These are phyloP conservation scores for Sporothrix protearum DNA, from an alignment of 2,329 filamentous ascomycete species.

Conservation along the genomic window DNA sequence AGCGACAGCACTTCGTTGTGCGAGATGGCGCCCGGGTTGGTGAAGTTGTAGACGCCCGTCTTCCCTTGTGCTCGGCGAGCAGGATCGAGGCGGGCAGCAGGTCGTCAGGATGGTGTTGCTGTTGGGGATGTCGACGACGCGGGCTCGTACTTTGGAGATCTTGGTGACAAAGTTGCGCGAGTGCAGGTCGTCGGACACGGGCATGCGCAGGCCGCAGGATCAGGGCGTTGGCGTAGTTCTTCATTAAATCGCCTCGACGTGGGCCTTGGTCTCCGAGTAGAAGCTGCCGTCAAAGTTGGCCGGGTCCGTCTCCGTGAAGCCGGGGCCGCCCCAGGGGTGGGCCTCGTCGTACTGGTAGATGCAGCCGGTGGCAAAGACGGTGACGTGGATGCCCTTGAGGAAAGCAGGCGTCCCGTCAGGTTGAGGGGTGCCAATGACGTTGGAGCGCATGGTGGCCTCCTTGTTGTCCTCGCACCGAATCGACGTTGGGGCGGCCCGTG, in stretches of 20 bases:
- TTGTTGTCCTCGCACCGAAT: constrained; percentile 70
- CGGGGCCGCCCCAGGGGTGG: constrained; percentile 58
- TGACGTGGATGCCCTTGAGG: constrained; percentile 57
- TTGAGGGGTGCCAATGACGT: constrained; percentile 63
- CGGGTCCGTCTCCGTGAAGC: constrained; percentile 59
- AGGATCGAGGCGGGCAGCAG: constrained; percentile 69
- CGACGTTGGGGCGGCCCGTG: constrained; percentile 65
- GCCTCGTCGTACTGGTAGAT: constrained; percentile 62
- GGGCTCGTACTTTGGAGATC: constrained; percentile 61
- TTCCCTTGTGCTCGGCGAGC: constrained; percentile 91
- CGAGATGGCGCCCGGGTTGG: constrained; percentile 67
- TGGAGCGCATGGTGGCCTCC: constrained; percentile 63
- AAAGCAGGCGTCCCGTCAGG: constrained; percentile 60
- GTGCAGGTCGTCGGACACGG: constrained; percentile 64
- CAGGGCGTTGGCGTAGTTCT: constrained; percentile 58
- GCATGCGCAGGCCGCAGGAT: constrained; percentile 67
- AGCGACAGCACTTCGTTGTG: constrained; percentile 64
- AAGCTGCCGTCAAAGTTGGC: constrained; percentile 66
- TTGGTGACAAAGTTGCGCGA: constrained; percentile 67
- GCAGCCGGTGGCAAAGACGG: constrained; percentile 65
- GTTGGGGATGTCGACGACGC: constrained; percentile 65
- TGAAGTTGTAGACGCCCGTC: constrained; percentile 66
- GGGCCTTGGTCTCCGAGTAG: constrained; percentile 64
- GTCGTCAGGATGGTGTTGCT: constrained; percentile 64
- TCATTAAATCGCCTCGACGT: constrained; percentile 63